Evolutionary conservation across 768 basidiomycete species (phyloP).

Genomic region (Tricholoma hemisulphureum): DNA sequence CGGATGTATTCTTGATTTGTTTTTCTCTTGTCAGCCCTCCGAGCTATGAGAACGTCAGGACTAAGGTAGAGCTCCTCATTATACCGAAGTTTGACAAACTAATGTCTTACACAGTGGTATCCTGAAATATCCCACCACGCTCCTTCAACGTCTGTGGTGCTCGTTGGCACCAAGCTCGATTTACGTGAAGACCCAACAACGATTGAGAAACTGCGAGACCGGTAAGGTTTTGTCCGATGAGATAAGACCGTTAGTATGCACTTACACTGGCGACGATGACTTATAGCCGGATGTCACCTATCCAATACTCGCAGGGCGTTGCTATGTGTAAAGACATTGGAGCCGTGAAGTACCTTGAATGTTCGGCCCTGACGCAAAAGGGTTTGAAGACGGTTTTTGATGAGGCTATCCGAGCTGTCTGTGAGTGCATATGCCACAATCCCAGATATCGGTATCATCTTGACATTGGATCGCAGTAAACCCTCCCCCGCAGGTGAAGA

Average conservation of each 20-base stretch:
- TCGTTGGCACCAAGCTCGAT: constrained; percentile 97
- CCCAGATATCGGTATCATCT: not conserved
- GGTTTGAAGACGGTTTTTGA: constrained; percentile 99
- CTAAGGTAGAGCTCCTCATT: constrained; percentile 63
- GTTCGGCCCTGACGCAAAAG: constrained; percentile 96
- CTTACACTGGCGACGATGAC: constrained; percentile 1
- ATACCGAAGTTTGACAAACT: constrained; percentile 3
- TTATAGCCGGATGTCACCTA: constrained; percentile 86
- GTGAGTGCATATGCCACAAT: constrained; percentile 48
- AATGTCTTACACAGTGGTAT: constrained; percentile 67
- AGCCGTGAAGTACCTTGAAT: constrained; percentile 95
- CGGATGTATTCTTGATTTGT: constrained; percentile 98
- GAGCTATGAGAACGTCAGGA: constrained; percentile 97
- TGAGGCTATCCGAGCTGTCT: constrained; percentile 95
- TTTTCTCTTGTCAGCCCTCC: constrained; percentile 98
- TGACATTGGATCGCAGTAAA: constrained; percentile 51
- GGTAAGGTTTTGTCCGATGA: constrained; percentile 42
- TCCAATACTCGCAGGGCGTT: constrained; percentile 88
- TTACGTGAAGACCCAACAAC: constrained; percentile 93
- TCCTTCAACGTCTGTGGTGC: constrained; percentile 86
- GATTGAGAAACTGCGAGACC: constrained; percentile 89
- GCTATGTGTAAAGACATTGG: constrained; percentile 91
- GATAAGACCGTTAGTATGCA: not conserved
- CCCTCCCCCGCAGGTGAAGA: constrained; percentile 64
- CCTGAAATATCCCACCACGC: constrained; percentile 98